These are phyloP conservation scores for Sanguinoderma infundibulare DNA, from an alignment of 1,284 basidiomycete genomes.

Conservation along the genomic window DNA sequence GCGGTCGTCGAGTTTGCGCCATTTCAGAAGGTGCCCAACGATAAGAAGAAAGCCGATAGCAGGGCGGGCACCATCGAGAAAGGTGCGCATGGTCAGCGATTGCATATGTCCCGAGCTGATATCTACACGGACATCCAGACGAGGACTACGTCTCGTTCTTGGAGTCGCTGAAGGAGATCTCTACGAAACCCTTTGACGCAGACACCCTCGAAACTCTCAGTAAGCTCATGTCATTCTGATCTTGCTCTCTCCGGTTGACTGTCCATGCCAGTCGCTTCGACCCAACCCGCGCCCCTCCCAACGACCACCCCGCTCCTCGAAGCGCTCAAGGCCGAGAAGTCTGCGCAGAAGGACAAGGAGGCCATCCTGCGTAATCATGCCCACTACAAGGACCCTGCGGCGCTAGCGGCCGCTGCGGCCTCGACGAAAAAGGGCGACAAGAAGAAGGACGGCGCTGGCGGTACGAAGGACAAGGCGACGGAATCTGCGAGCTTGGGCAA, in stretches of 20 bases:
- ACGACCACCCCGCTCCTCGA: conserved; percentile 89
- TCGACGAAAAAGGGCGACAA: conserved; percentile 51
- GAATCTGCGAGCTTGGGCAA: conserved; percentile 33
- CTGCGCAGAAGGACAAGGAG: conserved; percentile 72
- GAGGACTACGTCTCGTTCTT: conserved; percentile 74
- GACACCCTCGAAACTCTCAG: conserved; percentile 67
- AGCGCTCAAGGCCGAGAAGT: conserved; percentile 83
- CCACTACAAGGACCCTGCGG: conserved; percentile 59
- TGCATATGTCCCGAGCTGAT: neutral
- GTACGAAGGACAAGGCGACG: conserved; percentile 26
- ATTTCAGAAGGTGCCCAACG: conserved; percentile 82
- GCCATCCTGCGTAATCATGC: conserved; percentile 69
- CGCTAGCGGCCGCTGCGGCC: conserved; percentile 12
- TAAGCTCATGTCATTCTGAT: conserved; percentile 38
- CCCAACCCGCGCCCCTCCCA: conserved; percentile 59
- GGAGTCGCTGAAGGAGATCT: conserved; percentile 57
- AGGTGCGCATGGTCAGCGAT: conserved; percentile 43
- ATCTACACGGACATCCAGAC: conserved; percentile 30
- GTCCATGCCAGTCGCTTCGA: conserved; percentile 60
- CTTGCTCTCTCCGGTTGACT: conserved; percentile 29
- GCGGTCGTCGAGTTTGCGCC: conserved; percentile 95
- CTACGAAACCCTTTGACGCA: conserved; percentile 54
- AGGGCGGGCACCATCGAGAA: conserved; percentile 80
- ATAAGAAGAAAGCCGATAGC: conserved; percentile 74
- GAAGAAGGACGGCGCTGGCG: conserved; percentile 49